Conservation (phyloP, 2,329 filamentous ascomycete genomes). For the Trichoderma afroharzianum region DNA sequence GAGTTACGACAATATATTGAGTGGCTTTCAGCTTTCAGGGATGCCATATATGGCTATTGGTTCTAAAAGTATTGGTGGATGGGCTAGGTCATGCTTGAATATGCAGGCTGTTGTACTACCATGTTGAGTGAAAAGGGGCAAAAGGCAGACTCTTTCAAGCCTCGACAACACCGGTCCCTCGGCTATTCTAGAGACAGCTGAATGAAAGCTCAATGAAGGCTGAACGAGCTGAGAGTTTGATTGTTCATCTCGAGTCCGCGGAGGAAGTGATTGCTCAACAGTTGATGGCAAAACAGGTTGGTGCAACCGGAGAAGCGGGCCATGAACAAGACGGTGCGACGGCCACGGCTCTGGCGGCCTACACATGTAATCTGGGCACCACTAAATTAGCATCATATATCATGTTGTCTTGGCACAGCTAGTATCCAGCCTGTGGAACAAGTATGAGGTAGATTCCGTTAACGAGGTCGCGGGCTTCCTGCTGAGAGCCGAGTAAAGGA, state of each 20-base stretch:
- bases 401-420: neutral
- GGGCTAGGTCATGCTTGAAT: neutral
- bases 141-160: neutral
- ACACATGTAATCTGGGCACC: neutral
- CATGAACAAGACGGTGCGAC: neutral
- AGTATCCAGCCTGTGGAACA: neutral
- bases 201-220: too few relatives aligned
- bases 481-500: neutral
- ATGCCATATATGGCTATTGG: neutral
- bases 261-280: neutral
- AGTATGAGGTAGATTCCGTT: neutral
- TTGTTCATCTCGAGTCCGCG: neutral
- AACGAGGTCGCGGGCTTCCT: neutral
- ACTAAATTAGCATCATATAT: neutral
- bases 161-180: neutral
- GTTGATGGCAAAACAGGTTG: neutral
- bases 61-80: neutral
- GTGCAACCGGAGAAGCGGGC: slow-evolving; percentile 10
- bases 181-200: neutral
- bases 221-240: neutral
- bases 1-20: neutral
- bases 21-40: neutral
- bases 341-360: neutral
- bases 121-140: neutral
- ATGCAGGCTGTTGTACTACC: neutral